Conservation (phyloP, 768 basidiomycete genomes). For the Coprinellus micaceus region DNA sequence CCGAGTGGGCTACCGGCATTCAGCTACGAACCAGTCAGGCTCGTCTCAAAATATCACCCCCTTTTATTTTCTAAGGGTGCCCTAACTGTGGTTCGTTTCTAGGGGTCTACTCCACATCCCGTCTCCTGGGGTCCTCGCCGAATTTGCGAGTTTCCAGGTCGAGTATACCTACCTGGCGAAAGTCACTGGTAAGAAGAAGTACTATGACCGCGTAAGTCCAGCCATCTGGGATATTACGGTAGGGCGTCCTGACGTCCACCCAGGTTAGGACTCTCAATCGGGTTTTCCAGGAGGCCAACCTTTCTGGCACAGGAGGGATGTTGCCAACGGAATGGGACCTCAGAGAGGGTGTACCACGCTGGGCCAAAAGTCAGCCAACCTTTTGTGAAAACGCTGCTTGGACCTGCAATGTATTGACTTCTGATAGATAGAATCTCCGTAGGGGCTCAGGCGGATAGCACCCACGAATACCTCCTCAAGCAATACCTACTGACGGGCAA, state of each 20-base stretch:
- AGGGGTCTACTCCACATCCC: slow-evolving; percentile 20
- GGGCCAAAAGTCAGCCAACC: too few species aligned
- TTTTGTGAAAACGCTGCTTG: too few species aligned
- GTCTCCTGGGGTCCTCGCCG: slow-evolving; percentile 55
- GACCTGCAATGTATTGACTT: too few species aligned
- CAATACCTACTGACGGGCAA: slow-evolving; percentile 64
- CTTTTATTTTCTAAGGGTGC: slow-evolving; percentile 1
- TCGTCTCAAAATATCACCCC: slow-evolving; percentile 15
- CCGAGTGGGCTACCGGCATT: slow-evolving; percentile 68
- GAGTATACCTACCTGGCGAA: slow-evolving; percentile 85
- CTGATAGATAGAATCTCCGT: slow-evolving; percentile 47
- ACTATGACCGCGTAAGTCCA: slow-evolving; percentile 53
- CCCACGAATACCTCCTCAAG: slow-evolving; percentile 76
- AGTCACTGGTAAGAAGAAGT: slow-evolving; percentile 64
- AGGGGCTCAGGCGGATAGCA: slow-evolving; percentile 67
- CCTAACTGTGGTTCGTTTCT: slow-evolving; percentile 7
- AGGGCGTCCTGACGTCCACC: too few species aligned
- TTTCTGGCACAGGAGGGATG: slow-evolving; percentile 54
- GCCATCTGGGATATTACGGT: too few species aligned
- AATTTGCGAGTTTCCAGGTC: slow-evolving; percentile 77
- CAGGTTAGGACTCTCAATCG: slow-evolving; percentile 50
- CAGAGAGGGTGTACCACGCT: slow-evolving; percentile 31
- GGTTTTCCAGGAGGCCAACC: slow-evolving; percentile 43
- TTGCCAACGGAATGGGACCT: slow-evolving; percentile 59
- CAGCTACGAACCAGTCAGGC: slow-evolving; percentile 65